Evolutionary conservation across 371 early-diverging fungal genomes (phyloP), one percentile per base, ranked within the genome.

Genomic region (Fennellomyces sp.): DNA sequence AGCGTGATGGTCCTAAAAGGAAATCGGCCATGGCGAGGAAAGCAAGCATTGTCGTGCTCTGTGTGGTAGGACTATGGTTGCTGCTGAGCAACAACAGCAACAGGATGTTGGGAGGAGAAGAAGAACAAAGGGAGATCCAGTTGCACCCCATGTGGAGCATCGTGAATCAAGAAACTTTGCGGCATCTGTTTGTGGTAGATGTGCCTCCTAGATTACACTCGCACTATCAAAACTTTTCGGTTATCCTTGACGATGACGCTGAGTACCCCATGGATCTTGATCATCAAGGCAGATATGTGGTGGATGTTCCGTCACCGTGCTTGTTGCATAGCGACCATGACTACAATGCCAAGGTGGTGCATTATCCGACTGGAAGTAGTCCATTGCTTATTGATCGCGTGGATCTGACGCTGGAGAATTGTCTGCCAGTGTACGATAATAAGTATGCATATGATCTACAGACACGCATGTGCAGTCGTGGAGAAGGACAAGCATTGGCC

Each of bases 281-380:
- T 2, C 45, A 45, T 13, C 58, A 31, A 13, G 31, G 23, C 35
- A 53, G 36, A 11, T 61, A 55, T 36, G 25, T 25, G n/a, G 62
- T 52, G 2, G 56, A 54, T 25, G 50, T 61, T 15, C 62, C 62
- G 15, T 61, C 62, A n/a, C 56, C 62, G 6, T 61, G 62, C n/a
- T 49, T 61, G n/a, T 30, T 61, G 6, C 26, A 61, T 26, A 49
- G 38, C 28, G n/a, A 30, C 2, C 35, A 47, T 2, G 62, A 61
- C 31, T 31, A 49, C 6, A 29, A 13, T n/a, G 56, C 56, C 6
- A 21, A 17, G 12, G 33, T 61, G 17, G 13, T 47, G 21, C 48
- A 49, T 47, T 38, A 54, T 38, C n/a, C 39, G 8, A 5, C 36
- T 35, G 25, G 53, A 53, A 30, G 36, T 10, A 35, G 25, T 23